Percentiles rank a stretch among this genome's conserved stretches.
Evolutionary conservation across 345 rosid species (phyloP).

Genomic region (Dimocarpus longan): DNA sequence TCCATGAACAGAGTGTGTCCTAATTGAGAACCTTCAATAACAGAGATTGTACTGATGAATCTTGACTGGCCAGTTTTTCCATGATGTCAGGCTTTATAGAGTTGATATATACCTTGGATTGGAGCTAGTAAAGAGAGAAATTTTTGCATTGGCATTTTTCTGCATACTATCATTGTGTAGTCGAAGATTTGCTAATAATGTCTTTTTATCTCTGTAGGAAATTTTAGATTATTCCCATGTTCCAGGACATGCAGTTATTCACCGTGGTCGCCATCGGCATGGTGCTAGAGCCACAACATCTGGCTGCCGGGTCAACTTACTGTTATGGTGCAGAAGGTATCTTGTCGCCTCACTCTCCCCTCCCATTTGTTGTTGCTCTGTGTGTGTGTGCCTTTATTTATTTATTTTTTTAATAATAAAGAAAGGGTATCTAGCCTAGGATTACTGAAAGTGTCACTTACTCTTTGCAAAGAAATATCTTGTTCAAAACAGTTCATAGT

Average conservation of each 20-base stretch:
- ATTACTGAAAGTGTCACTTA: background rate
- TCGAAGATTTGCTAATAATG: background rate
- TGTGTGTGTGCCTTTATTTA: too few relatives aligned
- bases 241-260: conserved; percentile 86
- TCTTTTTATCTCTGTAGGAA: conserved; percentile 49
- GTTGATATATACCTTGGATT: conserved; percentile 2
- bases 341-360: background rate
- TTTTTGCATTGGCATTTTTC: background rate
- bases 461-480: conserved; percentile 8
- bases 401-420: background rate
- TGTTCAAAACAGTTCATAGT: too few relatives aligned
- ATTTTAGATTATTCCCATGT: conserved; percentile 74
- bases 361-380: background rate
- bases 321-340: conserved; percentile 97
- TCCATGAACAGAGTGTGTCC: background rate
- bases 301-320: conserved; percentile 79
- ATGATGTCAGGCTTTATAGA: background rate
- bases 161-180: background rate
- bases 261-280: conserved; percentile 94
- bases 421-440: background rate
- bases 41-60: background rate
- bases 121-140: conserved; percentile 2
- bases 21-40: background rate
- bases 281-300: conserved; percentile 92
- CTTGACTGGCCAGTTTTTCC: background rate